A percentile compares a stretch with the other conserved stretches of the same genome.
Conservation (phyloP, 257 asterid genomes). For the Buddleja alternifolia region DNA sequence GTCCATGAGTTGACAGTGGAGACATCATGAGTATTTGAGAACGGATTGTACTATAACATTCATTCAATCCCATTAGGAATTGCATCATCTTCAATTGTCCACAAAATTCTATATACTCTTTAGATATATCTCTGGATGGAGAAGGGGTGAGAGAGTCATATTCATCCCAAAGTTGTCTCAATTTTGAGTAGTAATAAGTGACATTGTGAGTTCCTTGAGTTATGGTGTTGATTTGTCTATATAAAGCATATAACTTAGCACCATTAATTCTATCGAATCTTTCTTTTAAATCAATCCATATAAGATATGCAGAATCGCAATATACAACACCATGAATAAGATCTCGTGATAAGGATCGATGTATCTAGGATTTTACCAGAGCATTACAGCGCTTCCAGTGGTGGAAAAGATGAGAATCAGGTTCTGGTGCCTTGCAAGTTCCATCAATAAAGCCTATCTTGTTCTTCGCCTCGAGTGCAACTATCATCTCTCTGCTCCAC, state of each 20-base stretch:
- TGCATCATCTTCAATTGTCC: too few species aligned
- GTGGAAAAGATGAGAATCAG: rapidly evolving
- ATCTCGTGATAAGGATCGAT: too few species aligned
- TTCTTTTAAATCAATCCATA: background rate
- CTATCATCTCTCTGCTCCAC: background rate
- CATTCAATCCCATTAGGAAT: too few species aligned
- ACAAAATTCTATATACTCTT: too few species aligned
- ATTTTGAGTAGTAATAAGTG: background rate
- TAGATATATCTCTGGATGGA: too few species aligned
- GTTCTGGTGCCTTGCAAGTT: background rate
- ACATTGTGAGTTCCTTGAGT: background rate
- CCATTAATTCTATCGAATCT: background rate
- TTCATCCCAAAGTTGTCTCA: background rate
- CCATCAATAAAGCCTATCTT: background rate
- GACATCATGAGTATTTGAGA: too few species aligned
- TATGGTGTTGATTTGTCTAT: background rate
- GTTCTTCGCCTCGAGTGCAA: background rate
- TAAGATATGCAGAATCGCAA: background rate
- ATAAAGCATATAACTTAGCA: background rate
- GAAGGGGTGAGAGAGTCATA: background rate
- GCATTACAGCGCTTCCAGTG: background rate
- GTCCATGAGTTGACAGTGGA: too few species aligned
- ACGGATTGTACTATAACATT: too few species aligned
- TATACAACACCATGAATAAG: background rate
- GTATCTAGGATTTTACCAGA: background rate